These are phyloP conservation scores for Isabelozyma pseudorhagii DNA, from an alignment of 805 yeast species.

Conservation along the genomic window DNA sequence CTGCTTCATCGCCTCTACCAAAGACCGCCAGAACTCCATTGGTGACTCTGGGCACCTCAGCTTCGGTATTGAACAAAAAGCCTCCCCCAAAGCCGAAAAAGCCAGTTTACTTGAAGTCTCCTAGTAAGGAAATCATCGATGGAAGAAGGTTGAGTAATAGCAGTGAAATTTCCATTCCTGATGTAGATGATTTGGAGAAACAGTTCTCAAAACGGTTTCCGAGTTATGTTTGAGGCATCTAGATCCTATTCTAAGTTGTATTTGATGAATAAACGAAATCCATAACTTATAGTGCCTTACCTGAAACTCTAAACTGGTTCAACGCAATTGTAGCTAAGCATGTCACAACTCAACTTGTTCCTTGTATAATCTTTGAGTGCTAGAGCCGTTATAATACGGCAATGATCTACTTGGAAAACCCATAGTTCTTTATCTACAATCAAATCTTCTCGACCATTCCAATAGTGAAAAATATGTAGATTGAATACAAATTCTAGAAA, in stretches of 20 bases:
- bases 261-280: not conserved
- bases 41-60: not conserved
- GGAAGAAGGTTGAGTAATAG: slow-evolving; percentile 27
- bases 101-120: slow-evolving; percentile 51
- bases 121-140: slow-evolving; percentile 9
- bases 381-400: too few species aligned
- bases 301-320: not conserved
- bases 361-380: too few species aligned
- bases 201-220: slow-evolving; percentile 60
- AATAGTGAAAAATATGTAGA: not conserved
- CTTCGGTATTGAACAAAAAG: slow-evolving; percentile 14
- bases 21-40: not conserved
- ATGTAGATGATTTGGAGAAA: slow-evolving; percentile 57
- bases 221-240: slow-evolving; percentile 43
- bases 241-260: not conserved
- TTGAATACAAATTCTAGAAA: not conserved
- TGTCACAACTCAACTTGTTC: not conserved
- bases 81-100: slow-evolving; percentile 68
- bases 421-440: too few species aligned
- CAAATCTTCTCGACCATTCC: too few species aligned
- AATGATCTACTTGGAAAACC: too few species aligned
- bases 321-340: not conserved
- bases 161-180: slow-evolving; percentile 46
- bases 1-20: not conserved
- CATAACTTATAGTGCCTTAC: not conserved